Base-by-base conservation (phyloP, 2,329 filamentous ascomycete genomes). In the Chaetomium globosum region DNA sequence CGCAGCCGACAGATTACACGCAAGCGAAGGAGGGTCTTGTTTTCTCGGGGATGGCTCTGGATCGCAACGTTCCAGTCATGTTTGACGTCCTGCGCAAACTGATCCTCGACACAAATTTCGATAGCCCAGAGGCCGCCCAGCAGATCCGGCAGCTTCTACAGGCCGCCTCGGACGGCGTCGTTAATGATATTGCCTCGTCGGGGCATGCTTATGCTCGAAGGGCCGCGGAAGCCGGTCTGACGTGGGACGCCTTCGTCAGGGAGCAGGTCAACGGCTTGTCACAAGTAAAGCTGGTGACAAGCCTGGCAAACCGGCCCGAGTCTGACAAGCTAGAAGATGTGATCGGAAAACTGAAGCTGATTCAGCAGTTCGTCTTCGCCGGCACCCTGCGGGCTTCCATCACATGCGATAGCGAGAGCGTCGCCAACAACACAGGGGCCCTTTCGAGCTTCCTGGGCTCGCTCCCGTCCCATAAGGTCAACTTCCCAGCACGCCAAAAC, bases 211-310 rank as follows among this genome's bases (percentile, higher is more conserved):
- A 89, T 75, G 95, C 95, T 4, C 88, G 92, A 71, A 88, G 89
- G 56, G 92, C 90, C 72, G 92, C 95, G 0, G 90, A 96, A 74
- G 89, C 94, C 30, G 87, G 89, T 2, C 81, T 98, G 52, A 91
- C 90, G 1, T 83, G 85, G 19, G 85, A 87, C 65, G 89, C 89
- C 1, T 88, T 87, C 76, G 79, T 93, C 49, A 86, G 86, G 68
- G 93, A 98, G 79, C 91, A 96, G 77, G 89, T 93, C n/a, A 86
- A 87, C 59, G 95, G 95, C n/a, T 81, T 99, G 62, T 89, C 92
- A 0, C 95, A 99, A 75, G 87, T 98, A 59, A 91, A 95, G 77
- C 83, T 96, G 43, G 89, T 92, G 36, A 91, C 92, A 0, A 86
- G 87, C 23, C 83, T 99, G 13, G 92, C 93, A 19, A 88, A 88